Evolutionary conservation across 331 rosid genomes (phyloP), one percentile per base, ranked within the genome.

Genomic region (Malus hybrid): DNA sequence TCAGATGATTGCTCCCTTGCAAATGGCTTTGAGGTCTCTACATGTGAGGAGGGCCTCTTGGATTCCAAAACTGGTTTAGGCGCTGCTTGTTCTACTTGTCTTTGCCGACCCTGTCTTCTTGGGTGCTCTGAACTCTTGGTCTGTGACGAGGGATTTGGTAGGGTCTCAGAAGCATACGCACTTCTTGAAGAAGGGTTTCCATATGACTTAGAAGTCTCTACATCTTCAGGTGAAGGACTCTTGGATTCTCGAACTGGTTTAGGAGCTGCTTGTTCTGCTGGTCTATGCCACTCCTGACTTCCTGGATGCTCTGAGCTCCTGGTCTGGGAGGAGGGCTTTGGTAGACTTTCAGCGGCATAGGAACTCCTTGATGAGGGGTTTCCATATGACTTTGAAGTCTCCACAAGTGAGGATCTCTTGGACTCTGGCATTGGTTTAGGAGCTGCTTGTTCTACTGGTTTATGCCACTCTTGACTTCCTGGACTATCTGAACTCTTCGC

Each of bases 1-100:
- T 67, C 75, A 5, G 87, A 79, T 63, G 89, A 60, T 71, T 82
- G 82, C 31, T 71, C 83, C 71, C 61, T 78, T 4, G 77, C 66
- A 61, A 87, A 20, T 71, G 87, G 68, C 74, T 75, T 77, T n/a
- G 20, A 39, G 70, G 48, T 74, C 79, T 42, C 67, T 52, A 84
- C 52, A 42, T 15, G 79, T 4, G 78, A 66, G 86, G 75, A 69
- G 39, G 80, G 67, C 79, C 77, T 86, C 34, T 22, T 84, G 20
- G 87, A 71, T 73, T 86, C 82, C 65, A 77, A 64, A 59, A 66
- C 50, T 60, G 83, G 76, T 64, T 75, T 77, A 59, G 69, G 42
- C 24, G 81, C 61, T 10, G 61, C 63, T 27, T 71, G 85, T 78
- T 85, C 82, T 33, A 52, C 80, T 55, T 84, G 77, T 72, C 52